A percentile compares a stretch with the other conserved stretches of the same genome.
Conservation (phyloP, 2,329 filamentous ascomycete genomes). For the Microsporum ferrugineum region DNA sequence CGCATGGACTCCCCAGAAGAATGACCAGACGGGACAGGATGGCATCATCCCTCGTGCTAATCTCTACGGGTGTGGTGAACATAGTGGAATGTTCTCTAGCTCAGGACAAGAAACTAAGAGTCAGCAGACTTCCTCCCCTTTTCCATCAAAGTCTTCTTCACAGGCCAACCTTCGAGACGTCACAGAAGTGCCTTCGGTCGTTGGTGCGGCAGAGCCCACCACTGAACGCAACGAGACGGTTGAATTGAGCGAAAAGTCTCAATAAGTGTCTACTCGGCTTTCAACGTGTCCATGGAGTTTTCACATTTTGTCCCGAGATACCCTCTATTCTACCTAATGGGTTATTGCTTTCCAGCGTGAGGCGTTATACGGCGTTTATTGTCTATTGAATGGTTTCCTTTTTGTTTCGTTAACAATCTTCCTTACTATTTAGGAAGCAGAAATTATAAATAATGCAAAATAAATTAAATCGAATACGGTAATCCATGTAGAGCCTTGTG, state of each 20-base stretch:
- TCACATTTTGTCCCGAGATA: neutral
- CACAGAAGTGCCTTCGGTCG: neutral
- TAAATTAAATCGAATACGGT: no score
- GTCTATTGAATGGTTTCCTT: neutral
- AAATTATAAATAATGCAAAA: no score
- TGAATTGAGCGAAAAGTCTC: neutral
- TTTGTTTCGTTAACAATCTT: neutral
- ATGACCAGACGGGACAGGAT: conserved; percentile 36
- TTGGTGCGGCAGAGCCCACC: neutral
- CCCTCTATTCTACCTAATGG: neutral
- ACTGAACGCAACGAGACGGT: neutral
- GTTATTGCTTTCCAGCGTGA: neutral
- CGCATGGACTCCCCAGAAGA: conserved; percentile 39
- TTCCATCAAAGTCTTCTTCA: conserved; percentile 1
- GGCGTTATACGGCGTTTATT: neutral
- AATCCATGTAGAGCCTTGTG: no score
- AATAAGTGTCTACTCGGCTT: neutral
- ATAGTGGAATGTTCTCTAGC: conserved; percentile 44
- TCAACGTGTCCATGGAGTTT: neutral
- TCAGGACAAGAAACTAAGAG: neutral
- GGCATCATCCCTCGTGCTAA: conserved; percentile 47
- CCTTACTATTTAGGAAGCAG: neutral
- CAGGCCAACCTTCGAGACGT: conserved; percentile 1
- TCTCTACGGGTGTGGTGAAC: conserved; percentile 49
- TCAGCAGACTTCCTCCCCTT: neutral